These are phyloP conservation scores for Evernia prunastri DNA, from an alignment of 495 filamentous ascomycete species.

Conservation along the genomic window DNA sequence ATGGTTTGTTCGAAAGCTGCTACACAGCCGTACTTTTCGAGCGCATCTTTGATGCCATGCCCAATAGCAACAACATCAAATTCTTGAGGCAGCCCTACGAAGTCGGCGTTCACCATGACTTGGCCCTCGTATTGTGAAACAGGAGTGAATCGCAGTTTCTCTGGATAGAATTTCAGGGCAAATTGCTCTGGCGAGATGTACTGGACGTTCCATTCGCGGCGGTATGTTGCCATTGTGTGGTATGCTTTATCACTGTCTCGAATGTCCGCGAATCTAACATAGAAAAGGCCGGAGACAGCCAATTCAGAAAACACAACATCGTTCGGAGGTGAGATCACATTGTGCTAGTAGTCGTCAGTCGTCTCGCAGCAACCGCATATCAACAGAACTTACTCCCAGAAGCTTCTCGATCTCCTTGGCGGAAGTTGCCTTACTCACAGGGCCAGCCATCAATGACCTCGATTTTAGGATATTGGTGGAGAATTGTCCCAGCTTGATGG, in stretches of 20 bases:
- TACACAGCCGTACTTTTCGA: slow-evolving; percentile 49
- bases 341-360: slow-evolving; percentile 20
- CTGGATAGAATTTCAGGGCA: slow-evolving; percentile 23
- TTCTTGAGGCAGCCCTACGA: slow-evolving; percentile 20
- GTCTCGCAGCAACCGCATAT: neutral
- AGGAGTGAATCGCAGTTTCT: slow-evolving; percentile 19
- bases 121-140: slow-evolving; percentile 44
- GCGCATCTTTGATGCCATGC: slow-evolving; percentile 37
- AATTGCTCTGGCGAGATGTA: slow-evolving; percentile 45
- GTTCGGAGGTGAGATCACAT: slow-evolving; percentile 22
- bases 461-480: slow-evolving; percentile 24
- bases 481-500: slow-evolving; percentile 17
- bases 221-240: slow-evolving; percentile 37
- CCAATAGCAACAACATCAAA: slow-evolving; percentile 29
- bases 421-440: slow-evolving; percentile 17
- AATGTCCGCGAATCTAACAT: slow-evolving; percentile 52
- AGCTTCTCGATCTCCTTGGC: slow-evolving; percentile 22
- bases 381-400: slow-evolving; percentile 25
- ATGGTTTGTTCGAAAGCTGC: slow-evolving; percentile 41
- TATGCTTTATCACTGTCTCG: slow-evolving; percentile 47
- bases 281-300: slow-evolving; percentile 39
- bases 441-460: slow-evolving; percentile 23
- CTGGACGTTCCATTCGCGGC: slow-evolving; percentile 44
- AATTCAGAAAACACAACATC: slow-evolving; percentile 24
- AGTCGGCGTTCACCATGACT: slow-evolving; percentile 40